phyloP scores from a whole-genome alignment of 352 stramenopile species.

The Blastocystis sp. region DNA sequence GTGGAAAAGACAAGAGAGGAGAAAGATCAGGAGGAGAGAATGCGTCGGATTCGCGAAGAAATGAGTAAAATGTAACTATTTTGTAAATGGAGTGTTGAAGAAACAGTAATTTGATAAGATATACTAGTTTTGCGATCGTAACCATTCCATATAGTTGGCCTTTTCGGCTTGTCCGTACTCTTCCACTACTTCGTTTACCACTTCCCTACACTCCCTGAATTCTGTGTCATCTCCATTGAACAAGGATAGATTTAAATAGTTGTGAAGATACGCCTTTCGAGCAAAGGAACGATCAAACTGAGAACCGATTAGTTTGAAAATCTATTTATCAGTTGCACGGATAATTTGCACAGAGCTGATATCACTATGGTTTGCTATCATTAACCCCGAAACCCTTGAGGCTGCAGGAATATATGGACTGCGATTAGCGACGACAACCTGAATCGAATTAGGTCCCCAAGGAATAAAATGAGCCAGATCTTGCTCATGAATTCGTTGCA shows the following conservation, averaged over 20 bases:
- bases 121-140: background rate
- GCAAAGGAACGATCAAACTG: conserved; percentile 95
- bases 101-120: too few species aligned
- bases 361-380: conserved; percentile 97
- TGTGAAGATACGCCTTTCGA: conserved; percentile 96
- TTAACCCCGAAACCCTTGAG: conserved; percentile 81
- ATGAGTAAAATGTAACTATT: background rate
- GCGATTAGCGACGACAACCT: conserved; percentile 73
- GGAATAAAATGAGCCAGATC: conserved; percentile 94
- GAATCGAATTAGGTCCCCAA: conserved; percentile 95
- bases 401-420: background rate
- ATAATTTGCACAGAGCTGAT: conserved; percentile 79
- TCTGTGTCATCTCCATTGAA: conserved; percentile 71
- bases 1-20: background rate
- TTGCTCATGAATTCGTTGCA: conserved; percentile 93
- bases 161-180: conserved; percentile 34
- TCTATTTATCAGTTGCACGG: conserved; percentile 68
- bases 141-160: conserved; percentile 36
- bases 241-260: conserved; percentile 95
- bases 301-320: conserved; percentile 76
- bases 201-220: conserved; percentile 5
- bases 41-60: background rate
- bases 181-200: background rate
- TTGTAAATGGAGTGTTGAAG: background rate
- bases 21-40: background rate